A percentile compares a stretch with the other conserved stretches of the same genome.
phyloP scores from a whole-genome alignment of 257 asterid genomes.

The Linaria vulgaris region DNA sequence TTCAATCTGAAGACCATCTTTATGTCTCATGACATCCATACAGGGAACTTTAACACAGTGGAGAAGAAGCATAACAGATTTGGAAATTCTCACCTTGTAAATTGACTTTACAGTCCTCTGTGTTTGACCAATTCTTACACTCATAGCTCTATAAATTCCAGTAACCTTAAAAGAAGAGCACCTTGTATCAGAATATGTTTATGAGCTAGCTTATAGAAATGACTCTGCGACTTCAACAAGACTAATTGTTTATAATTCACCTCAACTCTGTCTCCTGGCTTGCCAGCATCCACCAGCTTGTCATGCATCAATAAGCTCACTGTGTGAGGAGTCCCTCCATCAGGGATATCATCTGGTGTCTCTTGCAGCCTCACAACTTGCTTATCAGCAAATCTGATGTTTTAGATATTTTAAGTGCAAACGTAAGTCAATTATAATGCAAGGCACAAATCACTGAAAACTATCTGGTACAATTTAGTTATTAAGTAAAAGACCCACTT shows the following conservation, averaged over 20 bases:
- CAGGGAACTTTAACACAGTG: slow-evolving; percentile 2
- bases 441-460: neutral
- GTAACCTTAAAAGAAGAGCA: slow-evolving; percentile 65
- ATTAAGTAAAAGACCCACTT: slow-evolving; percentile 6
- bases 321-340: slow-evolving; percentile 99
- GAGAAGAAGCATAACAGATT: slow-evolving; percentile 11
- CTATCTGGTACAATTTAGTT: neutral
- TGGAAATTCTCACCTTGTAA: slow-evolving; percentile 56
- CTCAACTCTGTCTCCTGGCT: slow-evolving; percentile 99
- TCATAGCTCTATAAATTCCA: slow-evolving; percentile 96
- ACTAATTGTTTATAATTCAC: slow-evolving; percentile 37
- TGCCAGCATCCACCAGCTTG: slow-evolving; percentile 92
- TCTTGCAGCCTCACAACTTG: slow-evolving; percentile 98
- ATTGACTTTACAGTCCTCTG: slow-evolving; percentile 96
- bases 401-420: neutral
- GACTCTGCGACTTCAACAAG: neutral
- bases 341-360: slow-evolving; percentile 97
- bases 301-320: slow-evolving; percentile 98
- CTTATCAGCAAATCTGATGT: slow-evolving; percentile 83
- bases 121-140: slow-evolving; percentile 88
- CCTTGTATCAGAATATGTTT: slow-evolving; percentile 26
- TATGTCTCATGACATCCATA: slow-evolving; percentile 18
- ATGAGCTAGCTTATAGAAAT: neutral
- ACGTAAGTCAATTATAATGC: slow-evolving; percentile 7
- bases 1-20: slow-evolving; percentile 14